Evolutionary conservation across 1,284 basidiomycete genomes (phyloP).

Genomic region (Cryptococcus depauperatus): DNA sequence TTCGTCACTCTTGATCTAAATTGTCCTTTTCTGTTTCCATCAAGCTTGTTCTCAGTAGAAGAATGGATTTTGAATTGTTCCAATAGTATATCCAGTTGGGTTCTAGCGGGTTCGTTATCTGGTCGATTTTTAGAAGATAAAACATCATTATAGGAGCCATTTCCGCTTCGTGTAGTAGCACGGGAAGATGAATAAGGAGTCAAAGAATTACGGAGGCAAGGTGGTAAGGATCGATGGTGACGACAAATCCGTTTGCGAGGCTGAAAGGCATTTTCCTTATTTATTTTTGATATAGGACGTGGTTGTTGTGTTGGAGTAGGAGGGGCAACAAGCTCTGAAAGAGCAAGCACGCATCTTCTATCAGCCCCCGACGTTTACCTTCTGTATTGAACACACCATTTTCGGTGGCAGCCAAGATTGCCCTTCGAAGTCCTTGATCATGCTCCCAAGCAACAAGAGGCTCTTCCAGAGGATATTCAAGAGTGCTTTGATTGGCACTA

Average conservation of each 20-base stretch:
- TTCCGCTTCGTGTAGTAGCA: conserved; percentile 3
- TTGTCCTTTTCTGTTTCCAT: not conserved
- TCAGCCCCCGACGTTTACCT: conserved; percentile 1
- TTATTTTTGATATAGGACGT: conserved; percentile 13
- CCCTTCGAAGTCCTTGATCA: conserved; percentile 15
- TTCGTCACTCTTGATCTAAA: not conserved
- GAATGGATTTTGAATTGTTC: conserved; percentile 7
- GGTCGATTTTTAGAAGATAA: too few species aligned
- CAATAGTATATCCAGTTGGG: conserved; percentile 9
- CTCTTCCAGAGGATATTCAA: conserved; percentile 11
- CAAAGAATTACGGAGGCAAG: not conserved
- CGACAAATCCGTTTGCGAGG: conserved; percentile 20
- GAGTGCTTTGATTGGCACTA: too few species aligned
- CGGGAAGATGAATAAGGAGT: not conserved
- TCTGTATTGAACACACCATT: conserved; percentile 7
- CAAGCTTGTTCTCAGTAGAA: conserved; percentile 3
- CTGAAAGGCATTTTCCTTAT: conserved; percentile 2
- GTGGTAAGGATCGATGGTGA: conserved; percentile 10
- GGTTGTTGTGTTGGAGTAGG: conserved; percentile 24
- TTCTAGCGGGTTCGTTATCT: not conserved
- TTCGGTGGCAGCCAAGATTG: conserved; percentile 13
- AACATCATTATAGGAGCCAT: too few species aligned
- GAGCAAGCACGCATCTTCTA: not conserved
- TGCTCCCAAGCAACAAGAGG: conserved; percentile 16
- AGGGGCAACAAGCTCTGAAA: conserved; percentile 8